Evolutionary conservation across 306 rosid genomes (phyloP).

Genomic region (Arachis stenosperma): DNA sequence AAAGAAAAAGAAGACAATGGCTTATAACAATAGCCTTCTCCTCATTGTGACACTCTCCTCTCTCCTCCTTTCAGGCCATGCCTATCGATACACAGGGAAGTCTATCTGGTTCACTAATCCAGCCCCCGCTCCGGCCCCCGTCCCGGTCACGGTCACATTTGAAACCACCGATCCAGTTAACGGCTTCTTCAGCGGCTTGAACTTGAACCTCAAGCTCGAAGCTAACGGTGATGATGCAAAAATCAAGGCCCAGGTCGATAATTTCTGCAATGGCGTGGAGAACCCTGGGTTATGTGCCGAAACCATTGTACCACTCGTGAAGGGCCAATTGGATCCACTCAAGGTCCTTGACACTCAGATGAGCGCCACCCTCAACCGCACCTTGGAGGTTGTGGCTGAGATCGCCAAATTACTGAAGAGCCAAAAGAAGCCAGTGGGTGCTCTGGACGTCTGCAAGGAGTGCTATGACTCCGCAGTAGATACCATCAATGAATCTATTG

Average conservation of each 20-base stretch:
- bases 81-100: not conserved
- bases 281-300: constrained; percentile 19
- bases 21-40: constrained; percentile 25
- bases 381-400: fast-evolving
- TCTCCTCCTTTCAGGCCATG: constrained; percentile 11
- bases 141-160: too few species aligned
- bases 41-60: constrained; percentile 38
- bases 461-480: not conserved
- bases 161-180: too few species aligned
- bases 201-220: too few species aligned
- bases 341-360: constrained; percentile 29
- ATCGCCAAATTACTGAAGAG: not conserved
- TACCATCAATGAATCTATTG: not conserved
- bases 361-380: not conserved
- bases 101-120: too few species aligned
- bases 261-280: constrained; percentile 13
- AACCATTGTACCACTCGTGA: not conserved
- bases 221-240: too few species aligned
- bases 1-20: constrained; percentile 40
- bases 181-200: too few species aligned
- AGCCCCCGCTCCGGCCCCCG: too few species aligned
- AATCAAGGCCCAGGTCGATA: not conserved
- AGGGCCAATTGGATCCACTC: not conserved
- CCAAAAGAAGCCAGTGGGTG: not conserved
- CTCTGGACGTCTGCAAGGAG: constrained; percentile 4